A percentile compares a stretch with the other conserved stretches of the same genome.
Conservation (phyloP, 2,329 filamentous ascomycete species). For the Endothia cerciana region DNA sequence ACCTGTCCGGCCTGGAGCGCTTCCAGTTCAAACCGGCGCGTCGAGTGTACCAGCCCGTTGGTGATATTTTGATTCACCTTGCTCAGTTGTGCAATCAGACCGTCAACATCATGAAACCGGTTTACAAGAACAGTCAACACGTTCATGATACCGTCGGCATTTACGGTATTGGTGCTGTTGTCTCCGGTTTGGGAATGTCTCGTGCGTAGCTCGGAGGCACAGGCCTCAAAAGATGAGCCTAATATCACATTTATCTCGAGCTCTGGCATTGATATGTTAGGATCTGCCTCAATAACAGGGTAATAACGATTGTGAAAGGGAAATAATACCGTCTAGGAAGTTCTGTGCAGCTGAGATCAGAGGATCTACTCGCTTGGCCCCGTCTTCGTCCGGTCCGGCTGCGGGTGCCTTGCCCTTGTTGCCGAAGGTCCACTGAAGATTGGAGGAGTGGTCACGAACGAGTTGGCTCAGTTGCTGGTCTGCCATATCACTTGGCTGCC, state of each 20-base stretch:
- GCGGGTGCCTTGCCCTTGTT: conserved; percentile 50
- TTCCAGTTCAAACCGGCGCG: conserved; percentile 55
- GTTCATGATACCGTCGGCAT: conserved; percentile 42
- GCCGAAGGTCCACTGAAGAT: conserved; percentile 34
- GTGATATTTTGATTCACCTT: conserved; percentile 42
- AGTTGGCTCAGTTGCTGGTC: conserved; percentile 37
- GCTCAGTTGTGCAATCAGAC: conserved; percentile 41
- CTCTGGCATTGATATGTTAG: conserved; percentile 39
- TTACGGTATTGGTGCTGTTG: conserved; percentile 41
- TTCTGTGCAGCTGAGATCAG: conserved; percentile 48
- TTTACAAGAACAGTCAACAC: conserved; percentile 44
- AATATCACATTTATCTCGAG: conserved; percentile 50
- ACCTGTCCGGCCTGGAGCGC: conserved; percentile 57
- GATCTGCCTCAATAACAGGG: background rate
- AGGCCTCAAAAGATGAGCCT: conserved; percentile 39
- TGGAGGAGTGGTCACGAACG: conserved; percentile 30
- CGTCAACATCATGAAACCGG: conserved; percentile 39
- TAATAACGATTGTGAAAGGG: background rate
- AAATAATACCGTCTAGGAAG: conserved; percentile 54
- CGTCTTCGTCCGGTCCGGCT: conserved; percentile 22
- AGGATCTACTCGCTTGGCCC: conserved; percentile 38
- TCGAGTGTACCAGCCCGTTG: conserved; percentile 43
- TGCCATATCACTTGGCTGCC: conserved; percentile 48
- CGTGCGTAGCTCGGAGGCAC: conserved; percentile 47
- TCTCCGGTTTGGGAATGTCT: conserved; percentile 44